Base-by-base conservation (phyloP, 495 filamentous ascomycete species). In the Tuber aestivum region DNA sequence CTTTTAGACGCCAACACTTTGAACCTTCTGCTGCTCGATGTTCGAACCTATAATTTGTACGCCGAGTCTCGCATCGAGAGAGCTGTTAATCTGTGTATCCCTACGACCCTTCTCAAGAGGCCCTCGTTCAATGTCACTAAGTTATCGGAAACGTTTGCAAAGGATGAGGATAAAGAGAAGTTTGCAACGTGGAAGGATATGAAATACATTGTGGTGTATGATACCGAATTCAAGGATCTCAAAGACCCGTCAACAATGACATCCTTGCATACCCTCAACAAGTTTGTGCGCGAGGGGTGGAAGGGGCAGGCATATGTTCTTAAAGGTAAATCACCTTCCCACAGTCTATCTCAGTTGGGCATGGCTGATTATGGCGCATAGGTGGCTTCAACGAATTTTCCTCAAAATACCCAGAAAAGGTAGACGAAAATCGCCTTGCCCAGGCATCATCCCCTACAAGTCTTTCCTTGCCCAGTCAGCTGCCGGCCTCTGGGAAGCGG, bases 51-150 rank as follows among this genome's bases (percentile, higher is more conserved):
- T 75, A 91, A 93, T 16, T 92, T 94, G 79, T 97, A 90, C 82
- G 87, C 90, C 18, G 87, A 89, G 61, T 91, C 92, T 70, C 89
- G 92, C 40, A 92, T 99, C 35, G 82, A 85, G 65, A 91, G 90
- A 9, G 93, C 95, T 0, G 84, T 99, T 69, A 98, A 97, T 84
- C 87, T 99, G 20, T 98, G 96, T 77, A 96, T 98, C 74, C 95
- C 95, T 0, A 99, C 95, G 14, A 99, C 95, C 0, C 84, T 99
- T 50, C 85, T 98, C 65, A 99, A 97, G 84, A 87, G 95, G 72
- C 90, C 92, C 16, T 95, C 95, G 0, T 99, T 95, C 84, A 94
- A 95, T 77, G 88, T 96, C n/a, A 86, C 93, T 73, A 98, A 96
- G 80, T 86, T 99, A 27, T 90, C 92, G 75, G 91, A 92, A 74